Percentiles rank a stretch among this genome's conserved stretches.
These are phyloP conservation scores for Elsinoe ampelina DNA, from an alignment of 2,329 filamentous ascomycete species.

Conservation along the genomic window DNA sequence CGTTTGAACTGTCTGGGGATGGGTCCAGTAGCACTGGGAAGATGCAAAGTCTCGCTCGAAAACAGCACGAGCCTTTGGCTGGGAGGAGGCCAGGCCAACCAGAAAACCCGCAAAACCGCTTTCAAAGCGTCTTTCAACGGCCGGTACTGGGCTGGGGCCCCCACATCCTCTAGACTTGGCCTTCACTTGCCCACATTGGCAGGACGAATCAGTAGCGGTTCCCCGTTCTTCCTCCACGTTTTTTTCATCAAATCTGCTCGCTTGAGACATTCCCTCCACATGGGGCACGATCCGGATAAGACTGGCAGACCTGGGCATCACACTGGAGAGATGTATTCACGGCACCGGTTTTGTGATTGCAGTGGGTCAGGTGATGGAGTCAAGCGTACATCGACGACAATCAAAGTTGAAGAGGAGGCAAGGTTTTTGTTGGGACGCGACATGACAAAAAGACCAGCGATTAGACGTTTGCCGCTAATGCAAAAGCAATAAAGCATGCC, in stretches of 20 bases:
- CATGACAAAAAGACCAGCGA: background rate
- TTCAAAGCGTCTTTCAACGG: background rate
- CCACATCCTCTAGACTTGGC: background rate
- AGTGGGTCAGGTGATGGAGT: background rate
- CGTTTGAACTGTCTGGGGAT: conserved; percentile 10
- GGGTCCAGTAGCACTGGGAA: background rate
- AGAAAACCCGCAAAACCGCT: background rate
- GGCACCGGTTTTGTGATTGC: background rate
- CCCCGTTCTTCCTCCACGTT: background rate
- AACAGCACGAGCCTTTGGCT: background rate
- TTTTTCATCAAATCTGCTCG: background rate
- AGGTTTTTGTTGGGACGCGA: background rate
- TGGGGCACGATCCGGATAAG: background rate
- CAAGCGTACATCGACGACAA: background rate
- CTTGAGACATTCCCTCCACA: conserved; percentile 4
- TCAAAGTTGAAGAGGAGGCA: background rate
- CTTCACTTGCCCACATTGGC: background rate
- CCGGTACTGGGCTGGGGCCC: background rate
- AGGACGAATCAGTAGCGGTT: no score
- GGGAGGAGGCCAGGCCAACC: background rate
- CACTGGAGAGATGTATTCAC: background rate
- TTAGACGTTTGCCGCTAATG: background rate
- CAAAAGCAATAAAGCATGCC: background rate
- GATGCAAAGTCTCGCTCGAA: background rate
- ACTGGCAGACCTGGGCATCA: background rate